Evolutionary conservation across 2,329 filamentous ascomycete genomes (phyloP), one percentile per base, ranked within the genome.

Genomic region (Paraconiothyrium brasiliense): DNA sequence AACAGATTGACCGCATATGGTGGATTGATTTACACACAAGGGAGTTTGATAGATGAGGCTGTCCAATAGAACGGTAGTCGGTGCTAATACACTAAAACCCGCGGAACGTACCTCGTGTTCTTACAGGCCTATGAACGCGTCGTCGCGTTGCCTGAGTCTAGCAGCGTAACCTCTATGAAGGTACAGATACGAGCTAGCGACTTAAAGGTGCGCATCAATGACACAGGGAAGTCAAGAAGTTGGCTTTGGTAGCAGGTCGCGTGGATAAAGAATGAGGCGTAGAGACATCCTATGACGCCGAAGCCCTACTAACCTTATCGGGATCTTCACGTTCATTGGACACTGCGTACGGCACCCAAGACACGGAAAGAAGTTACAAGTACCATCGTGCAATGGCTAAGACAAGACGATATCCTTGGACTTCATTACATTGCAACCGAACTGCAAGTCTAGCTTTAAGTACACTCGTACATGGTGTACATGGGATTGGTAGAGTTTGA

Each of bases 241-340:
- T 46, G 14, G 14, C n/a, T 13, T 20, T 16, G 8, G 22, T 14
- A 46, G 13, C 8, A 35, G 30, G 11, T 44, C 16, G 16, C 10
- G 35, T 39, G 52, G 30, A 44, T 20, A 10, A 54, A 43, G 16
- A 55, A 27, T 55, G 52, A 55, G 52, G 52, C 52, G 52, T 34
- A 39, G 39, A 55, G 11, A 14, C 46, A 22, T 41, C 37, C 22
- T 34, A 22, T 32, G 24, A 55, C 39, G 4, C 16, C 8, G 6
- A 14, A 24, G 30, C 6, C 11, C 14, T 22, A 20, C 52, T 55
- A 55, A 35, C 52, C 24, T 16, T 55, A 43, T 55, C n/a, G 20
- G 16, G 39, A 37, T 6, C 39, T 55, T 24, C 16, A 43, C 22
- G 51, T 8, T 54, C 7, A 54, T 54, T 44, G 51, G 51, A 32